These are phyloP conservation scores for Trichosanthes cucumerina DNA, from an alignment of 306 rosid genomes.

Conservation along the genomic window DNA sequence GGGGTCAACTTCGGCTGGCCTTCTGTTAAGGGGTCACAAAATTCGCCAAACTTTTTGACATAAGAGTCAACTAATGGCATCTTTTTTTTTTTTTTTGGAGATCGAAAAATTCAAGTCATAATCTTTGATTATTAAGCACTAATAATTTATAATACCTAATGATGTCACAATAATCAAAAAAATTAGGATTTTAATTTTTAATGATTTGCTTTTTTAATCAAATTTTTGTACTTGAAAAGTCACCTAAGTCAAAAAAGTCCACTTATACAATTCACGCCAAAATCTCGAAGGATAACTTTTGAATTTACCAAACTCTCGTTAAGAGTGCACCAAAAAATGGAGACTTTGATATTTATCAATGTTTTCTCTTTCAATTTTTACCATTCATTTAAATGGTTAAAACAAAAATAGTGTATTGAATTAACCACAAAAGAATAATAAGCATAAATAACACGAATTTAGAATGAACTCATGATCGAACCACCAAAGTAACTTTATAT, in stretches of 20 bases:
- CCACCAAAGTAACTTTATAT: neutral
- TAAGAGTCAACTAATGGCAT: constrained; percentile 2
- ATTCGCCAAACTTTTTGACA: constrained; percentile 1
- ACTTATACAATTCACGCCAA: neutral
- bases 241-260: neutral
- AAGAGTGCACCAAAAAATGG: too few species aligned
- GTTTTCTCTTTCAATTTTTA: too few species aligned
- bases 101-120: neutral
- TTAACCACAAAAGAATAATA: too few species aligned
- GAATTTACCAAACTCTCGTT: neutral
- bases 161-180: neutral
- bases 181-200: neutral
- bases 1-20: constrained; percentile 3
- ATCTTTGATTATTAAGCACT: neutral
- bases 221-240: neutral
- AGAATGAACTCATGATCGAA: neutral
- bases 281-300: neutral
- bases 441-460: neutral
- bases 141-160: neutral
- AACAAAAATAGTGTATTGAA: too few species aligned
- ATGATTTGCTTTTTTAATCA: too few species aligned
- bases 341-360: too few species aligned
- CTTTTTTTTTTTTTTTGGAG: neutral
- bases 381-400: too few species aligned
- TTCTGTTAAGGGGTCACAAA: neutral